Evolutionary conservation across 345 rosid genomes (phyloP), one percentile per base, ranked within the genome.

Genomic region (Linum trigynum): DNA sequence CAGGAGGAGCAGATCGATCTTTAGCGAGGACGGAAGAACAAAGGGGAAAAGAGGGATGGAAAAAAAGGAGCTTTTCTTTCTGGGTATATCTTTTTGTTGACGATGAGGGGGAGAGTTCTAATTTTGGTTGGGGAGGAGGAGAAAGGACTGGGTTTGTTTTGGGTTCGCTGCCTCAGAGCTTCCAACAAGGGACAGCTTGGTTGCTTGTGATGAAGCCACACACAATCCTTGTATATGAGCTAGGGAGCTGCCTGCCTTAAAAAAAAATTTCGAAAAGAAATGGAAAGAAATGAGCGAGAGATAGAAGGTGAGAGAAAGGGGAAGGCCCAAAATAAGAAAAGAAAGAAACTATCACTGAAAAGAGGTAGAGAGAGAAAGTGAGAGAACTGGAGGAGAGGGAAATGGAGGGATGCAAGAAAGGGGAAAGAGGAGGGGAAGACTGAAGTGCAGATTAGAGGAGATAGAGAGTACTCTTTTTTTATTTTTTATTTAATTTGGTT

Each of bases 111-210:
- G 12, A 15, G 32, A 38, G 53, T 40, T 60, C 3, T 23, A 62
- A 69, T 14, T 53, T 43, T 67, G 1, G 63, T 2, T 39, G 38
- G 42, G 16, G 12, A 14, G 59, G n/a, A 32, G 37, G 2, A 9
- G 32, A 23, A 23, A 23, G 32, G 32, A 23, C 32, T 23, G 32
- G 32, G 32, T 23, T 23, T 23, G 32, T 23, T 23, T 23, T 23
- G 32, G 32, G 32, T 23, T 23, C 32, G 39, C 66, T 69, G 96
- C 85, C 79, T 78, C 89, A n/a, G 86, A 77, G 86, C 79, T 79
- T 64, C 95, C 92, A 86, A 84, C 89, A 84, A 79, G 95, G 78
- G 96, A 92, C 97, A 89, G 85, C 65, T 82, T 79, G 96, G 98
- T 89, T 92, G 89, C 95, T 71, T 89, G 85, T 65, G 92, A 74